Evolutionary conservation across 129 eudicot species (phyloP).

Genomic region (Chrysanthemum seticuspe): DNA sequence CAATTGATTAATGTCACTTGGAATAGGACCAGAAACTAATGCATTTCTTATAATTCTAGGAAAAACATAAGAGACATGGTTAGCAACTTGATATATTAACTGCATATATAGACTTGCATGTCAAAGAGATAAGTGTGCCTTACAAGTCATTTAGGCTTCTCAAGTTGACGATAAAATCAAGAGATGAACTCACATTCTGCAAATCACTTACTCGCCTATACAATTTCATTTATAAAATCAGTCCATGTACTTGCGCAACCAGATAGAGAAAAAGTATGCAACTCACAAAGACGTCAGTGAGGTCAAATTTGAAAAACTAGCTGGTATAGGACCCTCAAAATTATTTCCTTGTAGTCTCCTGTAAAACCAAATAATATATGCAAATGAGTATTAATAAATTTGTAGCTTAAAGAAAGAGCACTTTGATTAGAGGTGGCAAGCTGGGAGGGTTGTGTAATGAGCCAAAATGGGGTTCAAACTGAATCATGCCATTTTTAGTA

Average conservation of each 20-base stretch:
- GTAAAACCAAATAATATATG: constrained; percentile 5
- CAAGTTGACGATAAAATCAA: constrained; percentile 57
- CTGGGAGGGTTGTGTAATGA: background rate
- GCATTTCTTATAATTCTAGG: constrained; percentile 56
- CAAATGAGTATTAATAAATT: constrained; percentile 15
- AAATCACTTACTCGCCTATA: constrained; percentile 79
- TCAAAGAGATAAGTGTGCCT: constrained; percentile 30
- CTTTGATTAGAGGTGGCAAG: background rate
- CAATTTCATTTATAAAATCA: constrained; percentile 11
- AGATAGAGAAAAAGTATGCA: background rate
- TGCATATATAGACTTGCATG: background rate
- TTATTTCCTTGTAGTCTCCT: constrained; percentile 81
- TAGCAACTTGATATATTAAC: constrained; percentile 4
- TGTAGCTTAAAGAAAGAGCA: background rate
- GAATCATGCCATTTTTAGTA: background rate
- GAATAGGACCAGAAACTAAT: constrained; percentile 60
- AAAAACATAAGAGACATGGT: constrained; percentile 20
- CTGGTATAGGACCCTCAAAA: constrained; percentile 73
- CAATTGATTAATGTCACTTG: constrained; percentile 37
- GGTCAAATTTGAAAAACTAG: constrained; percentile 55
- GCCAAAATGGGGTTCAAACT: background rate
- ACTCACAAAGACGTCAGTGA: constrained; percentile 56
- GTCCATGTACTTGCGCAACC: constrained; percentile 4
- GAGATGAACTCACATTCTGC: constrained; percentile 64
- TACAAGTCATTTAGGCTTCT: constrained; percentile 56